These are phyloP conservation scores for Aurantiochytrium sp. DNA, from an alignment of 108 stramenopile genomes.

Conservation along the genomic window DNA sequence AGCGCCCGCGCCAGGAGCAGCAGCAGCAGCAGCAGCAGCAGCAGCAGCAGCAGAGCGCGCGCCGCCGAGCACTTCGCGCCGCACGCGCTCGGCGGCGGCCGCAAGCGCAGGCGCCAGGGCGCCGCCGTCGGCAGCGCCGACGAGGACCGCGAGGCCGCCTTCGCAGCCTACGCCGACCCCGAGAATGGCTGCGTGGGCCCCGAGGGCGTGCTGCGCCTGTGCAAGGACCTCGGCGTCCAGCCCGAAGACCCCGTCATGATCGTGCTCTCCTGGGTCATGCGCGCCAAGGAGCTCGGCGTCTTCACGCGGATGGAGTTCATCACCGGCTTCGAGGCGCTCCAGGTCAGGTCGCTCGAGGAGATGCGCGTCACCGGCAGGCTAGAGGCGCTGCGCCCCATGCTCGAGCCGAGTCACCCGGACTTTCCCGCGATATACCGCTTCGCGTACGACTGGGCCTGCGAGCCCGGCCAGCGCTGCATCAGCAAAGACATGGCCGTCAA, in stretches of 20 bases:
- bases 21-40: neutral
- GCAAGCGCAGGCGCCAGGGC: neutral
- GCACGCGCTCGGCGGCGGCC: neutral
- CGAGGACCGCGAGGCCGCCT: neutral
- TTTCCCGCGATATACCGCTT: neutral
- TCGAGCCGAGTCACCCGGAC: neutral
- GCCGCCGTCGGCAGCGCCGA: neutral
- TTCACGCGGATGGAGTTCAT: neutral
- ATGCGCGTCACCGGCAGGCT: neutral
- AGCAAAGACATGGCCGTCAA: neutral
- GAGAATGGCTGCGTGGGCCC: neutral
- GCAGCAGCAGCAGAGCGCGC: neutral
- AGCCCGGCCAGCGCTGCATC: neutral
- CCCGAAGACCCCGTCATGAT: constrained; percentile 23
- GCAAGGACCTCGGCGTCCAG: neutral
- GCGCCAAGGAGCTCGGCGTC: neutral
- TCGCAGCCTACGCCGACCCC: neutral
- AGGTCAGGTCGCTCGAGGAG: neutral
- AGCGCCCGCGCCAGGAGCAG: neutral
- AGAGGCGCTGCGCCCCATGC: neutral
- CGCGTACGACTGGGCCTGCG: neutral
- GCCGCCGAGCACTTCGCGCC: neutral
- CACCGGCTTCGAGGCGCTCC: neutral
- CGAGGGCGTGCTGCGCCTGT: constrained; percentile 1
- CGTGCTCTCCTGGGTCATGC: neutral